Base-by-base conservation (phyloP, 805 yeast genomes). In the Saturnispora dispora region DNA sequence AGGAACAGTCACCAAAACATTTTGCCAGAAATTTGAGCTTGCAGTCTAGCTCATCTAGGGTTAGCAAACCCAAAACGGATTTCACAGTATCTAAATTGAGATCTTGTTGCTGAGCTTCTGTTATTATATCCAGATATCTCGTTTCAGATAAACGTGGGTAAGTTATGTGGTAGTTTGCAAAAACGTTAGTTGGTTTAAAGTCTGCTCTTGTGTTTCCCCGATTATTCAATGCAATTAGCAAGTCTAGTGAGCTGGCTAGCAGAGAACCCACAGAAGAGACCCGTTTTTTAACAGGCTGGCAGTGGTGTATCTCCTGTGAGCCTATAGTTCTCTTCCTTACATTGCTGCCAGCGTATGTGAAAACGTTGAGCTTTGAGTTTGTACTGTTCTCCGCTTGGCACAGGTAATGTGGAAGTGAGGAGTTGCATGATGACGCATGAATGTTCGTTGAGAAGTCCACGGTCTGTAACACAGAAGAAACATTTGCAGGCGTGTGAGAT, bases 1-100 rank as follows among this genome's bases (percentile, higher is more conserved):
- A 45, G 32, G 28, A 17, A 20, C 47, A 33, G 32, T 17, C 10
- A 13, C 39, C 39, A 15, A 30, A 18, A 15, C 25, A 30, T 22
- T 30, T 45, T 7, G 44, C 42, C 4, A 46, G 27, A 13, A 46
- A 8, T 15, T 43, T 25, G 3, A 53, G 35, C 30, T 53, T 53
- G 8, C 22, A 10, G 23, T 37, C 15, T 6, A 50, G n/a, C 23
- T 53, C 44, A 17, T 42, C 23, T 5, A 30, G 15, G 13, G 32
- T 17, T 9, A 48, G 18, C 5, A 50, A 22, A 37, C 17, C 27
- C 15, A 53, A 35, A 9, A 53, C 18, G 22, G 46, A 43, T 25
- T 5, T 23, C 7, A 48, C 30, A 5, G 17, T 15, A 11, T 49
- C 23, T 4, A 30, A 4, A 15, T 46, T 46, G 7, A 46, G 27